Conservation (phyloP, 495 filamentous ascomycete species). For the Aspergillus panamensis region DNA sequence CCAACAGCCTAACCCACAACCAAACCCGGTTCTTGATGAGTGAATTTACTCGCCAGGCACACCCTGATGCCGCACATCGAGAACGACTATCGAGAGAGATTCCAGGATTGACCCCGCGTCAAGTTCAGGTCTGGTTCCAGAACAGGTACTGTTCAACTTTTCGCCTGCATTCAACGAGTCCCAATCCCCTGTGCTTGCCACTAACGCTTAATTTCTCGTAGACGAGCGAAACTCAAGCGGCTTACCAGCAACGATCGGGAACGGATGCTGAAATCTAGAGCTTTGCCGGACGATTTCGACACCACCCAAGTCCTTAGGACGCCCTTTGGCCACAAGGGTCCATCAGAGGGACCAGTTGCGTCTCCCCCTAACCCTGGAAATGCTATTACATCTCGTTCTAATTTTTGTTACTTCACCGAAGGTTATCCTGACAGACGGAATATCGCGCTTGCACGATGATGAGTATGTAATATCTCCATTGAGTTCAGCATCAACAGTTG, state of each 20-base stretch:
- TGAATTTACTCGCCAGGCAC: conserved; percentile 92
- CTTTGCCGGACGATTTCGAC: conserved; percentile 88
- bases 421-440: conserved; percentile 37
- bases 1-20: conserved; percentile 81
- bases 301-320: conserved; percentile 86
- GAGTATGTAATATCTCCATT: conserved; percentile 45
- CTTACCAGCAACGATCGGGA: conserved; percentile 90
- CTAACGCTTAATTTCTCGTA: conserved; percentile 37
- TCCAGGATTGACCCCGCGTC: conserved; percentile 85
- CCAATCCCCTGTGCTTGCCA: conserved; percentile 23
- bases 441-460: conserved; percentile 39
- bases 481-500: conserved; percentile 41
- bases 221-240: conserved; percentile 92
- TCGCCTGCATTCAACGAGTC: not conserved
- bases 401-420: conserved; percentile 17
- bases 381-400: conserved; percentile 21
- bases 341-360: conserved; percentile 32
- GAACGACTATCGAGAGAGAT: conserved; percentile 89
- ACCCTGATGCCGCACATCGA: conserved; percentile 90
- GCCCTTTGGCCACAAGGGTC: conserved; percentile 47
- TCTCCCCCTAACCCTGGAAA: conserved; percentile 27
- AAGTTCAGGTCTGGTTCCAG: conserved; percentile 99
- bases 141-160: conserved; percentile 66
- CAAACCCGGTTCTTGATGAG: conserved; percentile 97
- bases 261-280: conserved; percentile 89